phyloP scores from a whole-genome alignment of 768 basidiomycete genomes.

The Psilocybe sp. region DNA sequence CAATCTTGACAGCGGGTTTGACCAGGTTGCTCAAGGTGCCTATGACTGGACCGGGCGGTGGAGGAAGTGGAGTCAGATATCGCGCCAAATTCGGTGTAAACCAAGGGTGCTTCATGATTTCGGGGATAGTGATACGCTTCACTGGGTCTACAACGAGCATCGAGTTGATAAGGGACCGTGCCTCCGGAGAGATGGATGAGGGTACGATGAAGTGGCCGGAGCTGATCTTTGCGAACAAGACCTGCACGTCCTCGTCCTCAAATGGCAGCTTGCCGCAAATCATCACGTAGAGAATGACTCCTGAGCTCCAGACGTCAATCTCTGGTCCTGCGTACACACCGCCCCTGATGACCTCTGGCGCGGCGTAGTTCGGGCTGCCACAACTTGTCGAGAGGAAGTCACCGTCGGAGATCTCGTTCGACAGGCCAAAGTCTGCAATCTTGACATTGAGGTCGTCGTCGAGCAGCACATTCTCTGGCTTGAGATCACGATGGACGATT shows the following conservation, averaged over 20 bases:
- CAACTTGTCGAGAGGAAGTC: constrained; percentile 97
- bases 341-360: constrained; percentile 95
- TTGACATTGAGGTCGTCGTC: constrained; percentile 89
- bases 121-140: constrained; percentile 89
- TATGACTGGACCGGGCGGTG: constrained; percentile 72
- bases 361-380: constrained; percentile 98
- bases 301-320: constrained; percentile 98
- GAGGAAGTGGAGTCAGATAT: constrained; percentile 84
- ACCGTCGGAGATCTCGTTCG: constrained; percentile 94
- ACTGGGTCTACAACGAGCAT: constrained; percentile 96
- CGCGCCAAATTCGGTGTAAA: constrained; percentile 82
- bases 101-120: constrained; percentile 90
- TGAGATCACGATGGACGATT: constrained; percentile 97
- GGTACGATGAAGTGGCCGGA: constrained; percentile 89
- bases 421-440: constrained; percentile 98
- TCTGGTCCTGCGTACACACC: constrained; percentile 96
- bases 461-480: constrained; percentile 92
- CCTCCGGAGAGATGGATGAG: constrained; percentile 73
- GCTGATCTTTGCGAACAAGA: constrained; percentile 91
- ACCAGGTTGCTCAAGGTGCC: constrained; percentile 74
- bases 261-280: constrained; percentile 93
- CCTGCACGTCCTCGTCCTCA: constrained; percentile 94
- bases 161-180: constrained; percentile 71
- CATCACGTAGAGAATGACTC: constrained; percentile 99
- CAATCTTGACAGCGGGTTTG: constrained; percentile 60